Conservation (phyloP, 2,329 filamentous ascomycete genomes). For the Alternaria angustiovoidea region DNA sequence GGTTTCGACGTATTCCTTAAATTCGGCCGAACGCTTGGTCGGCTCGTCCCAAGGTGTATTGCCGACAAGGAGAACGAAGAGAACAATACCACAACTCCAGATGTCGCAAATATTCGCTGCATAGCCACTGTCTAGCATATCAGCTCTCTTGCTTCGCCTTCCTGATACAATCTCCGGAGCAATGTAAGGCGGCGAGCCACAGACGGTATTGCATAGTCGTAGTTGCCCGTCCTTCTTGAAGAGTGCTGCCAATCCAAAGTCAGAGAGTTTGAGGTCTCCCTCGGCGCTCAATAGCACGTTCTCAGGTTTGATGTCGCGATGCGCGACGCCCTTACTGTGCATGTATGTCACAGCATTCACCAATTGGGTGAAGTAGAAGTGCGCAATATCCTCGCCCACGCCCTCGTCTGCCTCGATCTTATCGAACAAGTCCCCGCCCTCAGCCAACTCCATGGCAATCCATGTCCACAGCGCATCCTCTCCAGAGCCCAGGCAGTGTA, state of each 20-base stretch:
- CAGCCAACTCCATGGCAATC: slow-evolving; percentile 98
- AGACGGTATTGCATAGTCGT: slow-evolving; percentile 87
- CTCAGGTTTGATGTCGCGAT: slow-evolving; percentile 79
- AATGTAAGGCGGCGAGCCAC: slow-evolving; percentile 96
- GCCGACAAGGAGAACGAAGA: slow-evolving; percentile 92
- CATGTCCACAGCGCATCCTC: slow-evolving; percentile 90
- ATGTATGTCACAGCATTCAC: slow-evolving; percentile 91
- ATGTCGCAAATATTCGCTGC: slow-evolving; percentile 85
- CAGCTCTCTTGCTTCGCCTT: slow-evolving; percentile 56
- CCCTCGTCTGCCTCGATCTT: slow-evolving; percentile 98
- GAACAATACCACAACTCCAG: slow-evolving; percentile 97
- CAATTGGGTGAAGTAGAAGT: slow-evolving; percentile 94
- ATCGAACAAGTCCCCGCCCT: slow-evolving; percentile 96
- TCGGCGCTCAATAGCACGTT: slow-evolving; percentile 88
- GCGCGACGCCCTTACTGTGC: slow-evolving; percentile 93
- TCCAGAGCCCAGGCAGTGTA: slow-evolving; percentile 87
- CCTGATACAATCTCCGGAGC: slow-evolving; percentile 83
- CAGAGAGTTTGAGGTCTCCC: slow-evolving; percentile 91
- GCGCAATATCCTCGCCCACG: slow-evolving; percentile 92
- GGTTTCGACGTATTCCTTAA: slow-evolving; percentile 81
- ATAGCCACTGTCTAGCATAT: slow-evolving; percentile 67
- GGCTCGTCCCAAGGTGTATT: slow-evolving; percentile 99
- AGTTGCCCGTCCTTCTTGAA: slow-evolving; percentile 87
- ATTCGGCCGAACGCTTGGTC: slow-evolving; percentile 86
- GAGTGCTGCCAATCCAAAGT: slow-evolving; percentile 94